A percentile compares a stretch with the other conserved stretches of the same genome.
phyloP scores from a whole-genome alignment of 1,139 yeast genomes.

The Candida gigantensis region DNA sequence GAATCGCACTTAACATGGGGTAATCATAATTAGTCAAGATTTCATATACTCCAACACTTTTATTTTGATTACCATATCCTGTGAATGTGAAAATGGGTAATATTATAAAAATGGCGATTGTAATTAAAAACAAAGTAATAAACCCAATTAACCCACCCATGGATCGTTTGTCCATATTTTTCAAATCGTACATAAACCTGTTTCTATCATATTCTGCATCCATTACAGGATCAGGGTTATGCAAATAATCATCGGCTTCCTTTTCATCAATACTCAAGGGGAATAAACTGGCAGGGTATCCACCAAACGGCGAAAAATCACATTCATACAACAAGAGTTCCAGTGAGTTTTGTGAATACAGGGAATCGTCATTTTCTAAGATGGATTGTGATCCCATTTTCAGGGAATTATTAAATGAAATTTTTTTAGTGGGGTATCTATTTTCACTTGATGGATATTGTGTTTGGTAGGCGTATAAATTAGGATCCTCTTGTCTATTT shows the following conservation, averaged over 20 bases:
- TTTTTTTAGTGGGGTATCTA: no score
- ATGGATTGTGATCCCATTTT: no score
- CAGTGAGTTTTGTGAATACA: conserved; percentile 1
- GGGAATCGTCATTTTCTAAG: no score
- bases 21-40: conserved; percentile 58
- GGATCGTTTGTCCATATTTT: conserved; percentile 60
- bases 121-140: conserved; percentile 55
- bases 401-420: no score
- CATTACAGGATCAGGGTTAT: conserved; percentile 88
- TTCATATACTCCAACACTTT: conserved; percentile 39
- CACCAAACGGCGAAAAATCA: conserved; percentile 83
- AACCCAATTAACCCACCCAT: conserved; percentile 64
- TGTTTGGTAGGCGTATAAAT: no score
- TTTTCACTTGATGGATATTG: no score
- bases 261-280: conserved; percentile 87
- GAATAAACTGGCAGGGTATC: conserved; percentile 87
- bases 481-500: no score
- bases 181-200: conserved; percentile 59
- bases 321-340: background rate
- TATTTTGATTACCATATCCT: conserved; percentile 50
- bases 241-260: conserved; percentile 89
- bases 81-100: conserved; percentile 78
- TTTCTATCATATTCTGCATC: conserved; percentile 79
- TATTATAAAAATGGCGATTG: conserved; percentile 62
- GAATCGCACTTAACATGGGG: conserved; percentile 59